Base-by-base conservation (phyloP, 208 protist genomes). In the Trypanosoma vivax region DNA sequence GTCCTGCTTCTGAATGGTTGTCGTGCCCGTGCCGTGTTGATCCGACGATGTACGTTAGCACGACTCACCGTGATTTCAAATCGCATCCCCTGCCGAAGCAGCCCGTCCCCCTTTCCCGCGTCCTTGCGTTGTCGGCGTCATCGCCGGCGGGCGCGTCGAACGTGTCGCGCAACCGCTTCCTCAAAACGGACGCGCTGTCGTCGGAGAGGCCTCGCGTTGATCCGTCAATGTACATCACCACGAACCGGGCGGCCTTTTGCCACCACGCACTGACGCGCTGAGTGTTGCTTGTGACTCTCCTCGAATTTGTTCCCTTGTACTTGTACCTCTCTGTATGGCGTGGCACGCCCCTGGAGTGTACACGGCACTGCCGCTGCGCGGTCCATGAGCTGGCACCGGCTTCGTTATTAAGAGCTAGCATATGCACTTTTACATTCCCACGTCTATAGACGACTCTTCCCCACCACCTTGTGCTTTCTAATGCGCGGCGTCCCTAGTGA, bases 201-300 rank as follows among this genome's bases (percentile, higher is more conserved):
- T 70, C 49, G 49, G 68, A 66, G 1, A 42, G 40, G 6, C 50
- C 52, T 10, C 79, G 80, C 60, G 60, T 73, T 10, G 73, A 83
- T 41, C 64, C 81, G 4, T 76, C 70, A 35, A 79, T 81, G 67
- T 89, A 83, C 60, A 60, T 73, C 27, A 84, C 65, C 19, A 69
- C 70, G 16, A 74, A 42, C 28, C 42, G 50, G 25, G 76, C 67
- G 2, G 43, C 61, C 21, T 89, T 80, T 58, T 38, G 13, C 14
- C 40, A 68, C 38, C 65, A 57, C 21, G 50, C 34, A 25, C 31
- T 35, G 42, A 34, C 21, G 7, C 19, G 11, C 63, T 19, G 35
- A n/a, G 16, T 30, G 35, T 51, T 60, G 33, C 7, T 37, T 37
- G 33, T 37, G 7, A 13, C 33, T 37, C 33, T 37, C 13, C 33